These are phyloP conservation scores for Naganishia onofrii DNA, from an alignment of 768 basidiomycete genomes.

Conservation along the genomic window DNA sequence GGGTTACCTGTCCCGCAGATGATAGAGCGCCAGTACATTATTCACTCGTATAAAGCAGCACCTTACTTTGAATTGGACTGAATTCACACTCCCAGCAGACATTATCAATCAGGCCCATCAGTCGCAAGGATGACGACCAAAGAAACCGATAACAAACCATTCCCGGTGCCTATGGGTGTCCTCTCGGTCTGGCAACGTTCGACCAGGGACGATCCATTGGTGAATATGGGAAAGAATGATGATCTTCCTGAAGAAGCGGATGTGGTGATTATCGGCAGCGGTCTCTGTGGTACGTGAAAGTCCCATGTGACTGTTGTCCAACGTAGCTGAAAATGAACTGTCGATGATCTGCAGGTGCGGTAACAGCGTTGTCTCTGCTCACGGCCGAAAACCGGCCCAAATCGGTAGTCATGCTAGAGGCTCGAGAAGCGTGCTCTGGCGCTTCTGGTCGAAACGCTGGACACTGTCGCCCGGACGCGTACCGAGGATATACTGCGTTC, in stretches of 20 bases:
- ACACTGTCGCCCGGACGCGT: constrained; percentile 42
- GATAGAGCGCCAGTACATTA: too few relatives aligned
- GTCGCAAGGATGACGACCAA: neutral
- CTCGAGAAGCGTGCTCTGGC: constrained; percentile 60
- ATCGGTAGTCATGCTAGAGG: constrained; percentile 67
- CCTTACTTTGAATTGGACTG: too few relatives aligned
- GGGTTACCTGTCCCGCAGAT: too few relatives aligned
- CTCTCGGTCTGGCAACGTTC: constrained; percentile 18
- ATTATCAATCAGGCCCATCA: neutral
- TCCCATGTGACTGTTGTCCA: neutral
- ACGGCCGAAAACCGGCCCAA: constrained; percentile 6
- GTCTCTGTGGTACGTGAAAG: constrained; percentile 10
- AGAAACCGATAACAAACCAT: neutral
- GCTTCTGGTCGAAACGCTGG: constrained; percentile 64
- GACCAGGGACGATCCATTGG: constrained; percentile 7
- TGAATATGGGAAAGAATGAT: constrained; percentile 15
- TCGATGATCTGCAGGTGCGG: neutral
- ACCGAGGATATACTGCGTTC: constrained; percentile 19
- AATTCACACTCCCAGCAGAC: too few relatives aligned
- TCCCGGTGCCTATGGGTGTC: constrained; percentile 10
- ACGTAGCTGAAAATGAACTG: neutral
- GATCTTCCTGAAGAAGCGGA: constrained; percentile 19
- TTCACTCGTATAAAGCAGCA: too few relatives aligned
- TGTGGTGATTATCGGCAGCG: constrained; percentile 28
- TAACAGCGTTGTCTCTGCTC: constrained; percentile 21